These are phyloP conservation scores for Limnomonas spitsbergensis DNA, from an alignment of 139 green algal genomes.

Conservation along the genomic window DNA sequence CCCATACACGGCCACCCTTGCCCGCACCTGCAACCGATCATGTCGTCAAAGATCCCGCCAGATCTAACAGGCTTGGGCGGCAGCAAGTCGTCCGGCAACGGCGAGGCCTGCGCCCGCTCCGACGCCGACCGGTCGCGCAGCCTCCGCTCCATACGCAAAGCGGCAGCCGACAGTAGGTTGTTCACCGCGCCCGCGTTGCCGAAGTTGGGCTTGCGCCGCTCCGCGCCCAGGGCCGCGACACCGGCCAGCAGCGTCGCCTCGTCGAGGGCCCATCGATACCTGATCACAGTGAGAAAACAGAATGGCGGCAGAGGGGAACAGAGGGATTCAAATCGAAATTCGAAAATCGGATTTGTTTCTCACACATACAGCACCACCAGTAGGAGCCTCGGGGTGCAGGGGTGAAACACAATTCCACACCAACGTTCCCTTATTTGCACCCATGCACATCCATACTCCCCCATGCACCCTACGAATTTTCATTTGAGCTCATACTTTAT, in stretches of 20 bases:
- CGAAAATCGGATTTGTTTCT: not conserved
- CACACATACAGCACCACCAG: not conserved
- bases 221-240: constrained; percentile 27
- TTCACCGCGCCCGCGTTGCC: constrained; percentile 53
- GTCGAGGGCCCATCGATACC: constrained; percentile 31
- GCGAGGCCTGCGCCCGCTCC: constrained; percentile 24
- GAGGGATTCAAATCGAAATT: not conserved
- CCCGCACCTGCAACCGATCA: too few species aligned
- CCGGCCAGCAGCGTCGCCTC: constrained; percentile 23
- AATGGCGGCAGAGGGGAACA: not conserved
- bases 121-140: not conserved
- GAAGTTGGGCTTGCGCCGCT: constrained; percentile 50
- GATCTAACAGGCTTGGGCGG: not conserved
- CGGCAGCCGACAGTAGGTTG: constrained; percentile 39
- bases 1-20: too few species aligned
- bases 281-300: constrained; percentile 1
- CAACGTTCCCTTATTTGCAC: too few species aligned
- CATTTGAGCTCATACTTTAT: too few species aligned
- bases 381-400: too few species aligned
- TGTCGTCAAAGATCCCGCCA: too few species aligned
- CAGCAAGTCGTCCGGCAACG: not conserved
- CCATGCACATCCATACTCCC: too few species aligned
- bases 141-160: constrained; percentile 28
- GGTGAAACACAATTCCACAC: too few species aligned
- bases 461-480: too few species aligned